These are phyloP conservation scores for Aureobasidium musti DNA, from an alignment of 2,329 filamentous ascomycete species.

Conservation along the genomic window DNA sequence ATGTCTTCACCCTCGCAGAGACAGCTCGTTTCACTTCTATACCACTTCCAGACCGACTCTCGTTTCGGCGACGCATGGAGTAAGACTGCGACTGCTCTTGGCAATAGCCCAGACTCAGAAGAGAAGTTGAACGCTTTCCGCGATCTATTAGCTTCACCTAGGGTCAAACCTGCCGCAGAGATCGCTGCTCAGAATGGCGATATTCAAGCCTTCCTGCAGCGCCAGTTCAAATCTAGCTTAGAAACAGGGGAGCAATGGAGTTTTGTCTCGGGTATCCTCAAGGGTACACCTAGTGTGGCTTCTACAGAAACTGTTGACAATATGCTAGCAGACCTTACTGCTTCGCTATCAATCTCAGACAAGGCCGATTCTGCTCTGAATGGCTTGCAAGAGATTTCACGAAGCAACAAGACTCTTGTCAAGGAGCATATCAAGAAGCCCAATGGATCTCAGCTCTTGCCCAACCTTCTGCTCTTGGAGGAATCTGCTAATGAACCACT, in stretches of 20 bases:
- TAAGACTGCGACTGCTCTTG: constrained; percentile 25
- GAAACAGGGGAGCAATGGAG: constrained; percentile 39
- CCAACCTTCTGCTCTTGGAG: constrained; percentile 55
- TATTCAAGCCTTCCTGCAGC: constrained; percentile 42
- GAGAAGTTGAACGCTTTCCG: constrained; percentile 35
- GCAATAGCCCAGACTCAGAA: constrained; percentile 31
- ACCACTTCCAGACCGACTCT: constrained; percentile 47
- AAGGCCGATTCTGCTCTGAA: constrained; percentile 44
- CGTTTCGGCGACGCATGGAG: constrained; percentile 39
- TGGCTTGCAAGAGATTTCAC: constrained; percentile 45
- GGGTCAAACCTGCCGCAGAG: constrained; percentile 42
- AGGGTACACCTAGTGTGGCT: constrained; percentile 35
- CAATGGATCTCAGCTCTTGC: constrained; percentile 51
- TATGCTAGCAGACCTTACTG: constrained; percentile 44
- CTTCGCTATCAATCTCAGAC: constrained; percentile 44
- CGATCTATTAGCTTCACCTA: constrained; percentile 40
- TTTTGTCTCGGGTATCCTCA: constrained; percentile 43
- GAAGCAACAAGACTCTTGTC: constrained; percentile 41
- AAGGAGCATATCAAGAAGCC: constrained; percentile 51
- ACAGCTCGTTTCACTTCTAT: constrained; percentile 66
- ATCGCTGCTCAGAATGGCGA: constrained; percentile 42
- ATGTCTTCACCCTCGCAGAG: constrained; percentile 68
- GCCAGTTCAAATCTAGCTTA: constrained; percentile 27
- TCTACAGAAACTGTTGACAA: constrained; percentile 43
- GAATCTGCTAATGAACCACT: constrained; percentile 57